Base-by-base conservation (phyloP, 176 grass and related monocot species). In the Rhynchospora breviuscula region DNA sequence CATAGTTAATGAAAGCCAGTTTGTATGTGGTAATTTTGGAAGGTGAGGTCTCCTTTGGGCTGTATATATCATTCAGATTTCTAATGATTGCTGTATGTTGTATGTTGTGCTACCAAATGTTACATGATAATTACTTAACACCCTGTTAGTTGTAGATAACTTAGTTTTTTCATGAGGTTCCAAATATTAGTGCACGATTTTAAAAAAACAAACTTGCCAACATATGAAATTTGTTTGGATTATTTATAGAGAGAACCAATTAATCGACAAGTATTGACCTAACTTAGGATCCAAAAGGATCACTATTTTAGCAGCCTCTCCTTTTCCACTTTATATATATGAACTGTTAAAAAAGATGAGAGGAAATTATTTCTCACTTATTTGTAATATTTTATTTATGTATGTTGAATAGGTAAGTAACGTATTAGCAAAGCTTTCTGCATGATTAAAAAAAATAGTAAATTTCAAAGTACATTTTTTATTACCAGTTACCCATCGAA, bases 21-120 rank as follows among this genome's bases (percentile, higher is more conserved):
- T 72, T 12, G 3, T 78, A 46, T 2, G 35, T 7, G 10, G 17
- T 19, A 21, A 77, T 56, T 63, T 63, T 10, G 14, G 58, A 54
- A 67, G 62, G n/a, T 8, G 47, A 81, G 57, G 31, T 18, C 78
- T 45, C 31, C 31, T 15, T 43, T 14, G 43, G 51, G 40, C 31
- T 82, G 59, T 64, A 64, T 26, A 82, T 82, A 63, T 63, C 62
- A 44, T 53, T 46, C 61, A 67, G 43, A 64, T 82, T 82, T 82
- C 47, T 67, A 81, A 21, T 67, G 7, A 13, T 51, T 65, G 43
- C 31, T 48, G 45, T 53, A 52, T 74, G 19, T n/a, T 48, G 21
- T 53, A 52, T 74, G 19, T 26, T 52, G 10, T 75, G 21, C 46
- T 76, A 52, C 23, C 21, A 26, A 14, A 76, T 77, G 23, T 77